phyloP scores from a whole-genome alignment of 805 yeast genomes.

The Metschnikowia hibisci region DNA sequence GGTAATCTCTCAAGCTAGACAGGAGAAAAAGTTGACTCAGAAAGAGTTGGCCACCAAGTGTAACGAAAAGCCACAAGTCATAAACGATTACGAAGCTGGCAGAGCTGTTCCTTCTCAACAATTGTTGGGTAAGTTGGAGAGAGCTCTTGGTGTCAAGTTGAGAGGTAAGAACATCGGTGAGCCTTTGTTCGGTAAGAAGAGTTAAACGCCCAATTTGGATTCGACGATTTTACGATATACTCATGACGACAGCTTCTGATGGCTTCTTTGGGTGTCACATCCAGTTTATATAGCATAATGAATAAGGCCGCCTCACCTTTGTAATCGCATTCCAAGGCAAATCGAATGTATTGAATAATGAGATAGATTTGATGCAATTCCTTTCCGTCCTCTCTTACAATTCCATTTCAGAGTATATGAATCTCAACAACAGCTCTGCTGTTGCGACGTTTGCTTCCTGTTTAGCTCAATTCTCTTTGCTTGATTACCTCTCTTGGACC shows the following conservation, averaged over 20 bases:
- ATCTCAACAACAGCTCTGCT: constrained; percentile 17
- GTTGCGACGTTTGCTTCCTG: constrained; percentile 13
- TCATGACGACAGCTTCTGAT: constrained; percentile 1
- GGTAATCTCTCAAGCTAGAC: constrained; percentile 79
- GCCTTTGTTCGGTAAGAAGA: constrained; percentile 66
- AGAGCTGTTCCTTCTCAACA: constrained; percentile 97
- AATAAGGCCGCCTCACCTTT: not conserved
- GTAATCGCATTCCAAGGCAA: not conserved
- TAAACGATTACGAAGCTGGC: constrained; percentile 96
- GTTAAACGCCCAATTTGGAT: constrained; percentile 17
- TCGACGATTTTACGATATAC: constrained; percentile 1
- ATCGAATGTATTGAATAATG: not conserved
- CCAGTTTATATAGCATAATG: constrained; percentile 1
- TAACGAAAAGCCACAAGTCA: constrained; percentile 92
- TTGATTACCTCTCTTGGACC: constrained; percentile 10
- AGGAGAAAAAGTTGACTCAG: constrained; percentile 84
- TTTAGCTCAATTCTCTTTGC: constrained; percentile 17
- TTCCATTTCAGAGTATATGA: not conserved
- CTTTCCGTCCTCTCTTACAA: too few relatives aligned
- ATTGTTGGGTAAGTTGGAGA: constrained; percentile 84
- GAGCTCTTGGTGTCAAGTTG: constrained; percentile 89
- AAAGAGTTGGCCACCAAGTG: constrained; percentile 94
- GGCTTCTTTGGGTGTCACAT: not conserved
- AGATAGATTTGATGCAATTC: too few relatives aligned
- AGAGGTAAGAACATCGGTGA: constrained; percentile 95